Conservation (phyloP, 2,329 filamentous ascomycete species). For the Hymenoscyphus repandus region DNA sequence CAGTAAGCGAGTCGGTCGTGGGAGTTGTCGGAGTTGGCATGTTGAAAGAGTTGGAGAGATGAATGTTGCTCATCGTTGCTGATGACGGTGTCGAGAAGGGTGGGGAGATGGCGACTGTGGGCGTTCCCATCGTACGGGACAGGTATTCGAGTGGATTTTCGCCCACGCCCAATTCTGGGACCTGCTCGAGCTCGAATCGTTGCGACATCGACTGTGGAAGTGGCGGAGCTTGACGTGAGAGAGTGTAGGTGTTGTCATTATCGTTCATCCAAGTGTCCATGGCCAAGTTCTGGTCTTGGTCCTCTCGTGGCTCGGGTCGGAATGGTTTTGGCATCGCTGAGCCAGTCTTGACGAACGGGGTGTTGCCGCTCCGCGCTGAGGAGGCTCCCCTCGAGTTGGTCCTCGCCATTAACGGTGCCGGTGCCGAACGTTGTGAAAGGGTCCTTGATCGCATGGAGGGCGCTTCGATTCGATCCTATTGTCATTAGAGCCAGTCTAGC, state of each 20-base stretch:
- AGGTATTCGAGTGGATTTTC: constrained; percentile 26
- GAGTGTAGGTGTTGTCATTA: constrained; percentile 22
- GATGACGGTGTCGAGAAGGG: constrained; percentile 15
- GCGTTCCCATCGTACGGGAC: constrained; percentile 17
- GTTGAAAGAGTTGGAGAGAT: constrained; percentile 21
- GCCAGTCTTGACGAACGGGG: constrained; percentile 25
- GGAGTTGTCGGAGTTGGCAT: constrained; percentile 28
- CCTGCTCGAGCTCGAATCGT: constrained; percentile 23
- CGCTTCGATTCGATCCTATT: constrained; percentile 26
- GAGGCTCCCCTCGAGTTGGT: constrained; percentile 24
- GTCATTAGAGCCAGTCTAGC: constrained; percentile 20
- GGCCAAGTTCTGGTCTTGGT: constrained; percentile 5
- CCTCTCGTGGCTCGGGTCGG: constrained; percentile 21
- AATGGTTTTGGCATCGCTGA: constrained; percentile 22
- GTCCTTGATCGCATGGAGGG: constrained; percentile 18
- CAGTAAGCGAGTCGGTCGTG: constrained; percentile 27
- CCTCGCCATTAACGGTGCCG: constrained; percentile 27
- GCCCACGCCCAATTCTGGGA: constrained; percentile 24
- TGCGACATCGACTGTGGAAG: constrained; percentile 20
- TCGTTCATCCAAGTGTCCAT: constrained; percentile 27
- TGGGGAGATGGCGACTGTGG: constrained; percentile 19
- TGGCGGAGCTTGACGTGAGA: constrained; percentile 19
- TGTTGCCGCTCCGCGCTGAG: constrained; percentile 22
- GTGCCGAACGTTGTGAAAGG: constrained; percentile 27
- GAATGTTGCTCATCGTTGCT: constrained; percentile 14